These are phyloP conservation scores for Ceratocystis colombiana DNA, from an alignment of 2,329 filamentous ascomycete species.

Conservation along the genomic window DNA sequence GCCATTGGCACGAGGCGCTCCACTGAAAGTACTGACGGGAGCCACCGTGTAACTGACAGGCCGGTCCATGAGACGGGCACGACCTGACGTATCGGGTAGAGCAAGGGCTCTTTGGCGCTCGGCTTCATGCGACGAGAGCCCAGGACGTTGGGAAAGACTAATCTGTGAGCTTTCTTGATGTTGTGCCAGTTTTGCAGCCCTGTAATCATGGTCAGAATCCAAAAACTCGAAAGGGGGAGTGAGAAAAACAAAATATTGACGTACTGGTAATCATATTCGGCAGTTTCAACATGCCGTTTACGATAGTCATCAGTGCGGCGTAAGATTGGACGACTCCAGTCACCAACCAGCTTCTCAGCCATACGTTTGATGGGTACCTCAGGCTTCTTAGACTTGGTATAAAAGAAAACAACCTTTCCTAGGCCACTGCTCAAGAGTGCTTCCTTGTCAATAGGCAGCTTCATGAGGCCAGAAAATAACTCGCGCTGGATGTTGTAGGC, in stretches of 20 bases:
- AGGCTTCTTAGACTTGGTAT: slow-evolving; percentile 86
- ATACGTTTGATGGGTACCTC: slow-evolving; percentile 84
- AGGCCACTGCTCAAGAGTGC: slow-evolving; percentile 82
- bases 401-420: slow-evolving; percentile 92
- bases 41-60: slow-evolving; percentile 51
- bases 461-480: slow-evolving; percentile 69
- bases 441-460: slow-evolving; percentile 84
- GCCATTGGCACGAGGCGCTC: slow-evolving; percentile 33
- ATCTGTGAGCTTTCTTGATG: slow-evolving; percentile 42
- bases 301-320: slow-evolving; percentile 92
- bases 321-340: slow-evolving; percentile 91
- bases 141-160: slow-evolving; percentile 42
- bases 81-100: slow-evolving; percentile 45
- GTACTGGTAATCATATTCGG: slow-evolving; percentile 54
- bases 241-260: slow-evolving; percentile 29
- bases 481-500: slow-evolving; percentile 97
- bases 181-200: slow-evolving; percentile 46
- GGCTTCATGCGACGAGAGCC: slow-evolving; percentile 37
- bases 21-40: slow-evolving; percentile 52
- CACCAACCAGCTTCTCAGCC: slow-evolving; percentile 81
- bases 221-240: slow-evolving; percentile 21
- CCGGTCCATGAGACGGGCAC: slow-evolving; percentile 46
- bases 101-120: slow-evolving; percentile 51
- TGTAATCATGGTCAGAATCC: slow-evolving; percentile 29
- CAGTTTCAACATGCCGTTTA: slow-evolving; percentile 60